Conservation (phyloP, 129 eudicot species). For the Mikania micrantha region DNA sequence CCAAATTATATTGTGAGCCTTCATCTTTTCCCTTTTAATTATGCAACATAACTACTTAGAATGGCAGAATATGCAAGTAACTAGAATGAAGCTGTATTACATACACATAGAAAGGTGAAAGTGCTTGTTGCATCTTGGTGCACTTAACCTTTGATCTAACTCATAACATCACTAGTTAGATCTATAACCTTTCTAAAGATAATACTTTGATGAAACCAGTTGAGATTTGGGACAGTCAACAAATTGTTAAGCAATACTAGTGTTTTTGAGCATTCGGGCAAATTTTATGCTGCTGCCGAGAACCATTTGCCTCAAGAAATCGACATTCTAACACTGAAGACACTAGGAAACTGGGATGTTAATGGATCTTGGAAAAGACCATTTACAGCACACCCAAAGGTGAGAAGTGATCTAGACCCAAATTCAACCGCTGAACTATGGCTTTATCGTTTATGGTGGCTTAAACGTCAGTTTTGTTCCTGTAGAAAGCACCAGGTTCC, state of each 20-base stretch:
- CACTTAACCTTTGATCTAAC: neutral
- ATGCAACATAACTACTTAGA: neutral
- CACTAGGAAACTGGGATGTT: constrained; percentile 52
- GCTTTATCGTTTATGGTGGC: neutral
- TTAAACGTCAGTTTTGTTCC: neutral
- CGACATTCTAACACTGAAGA: constrained; percentile 42
- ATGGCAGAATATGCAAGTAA: neutral
- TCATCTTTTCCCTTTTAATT: neutral
- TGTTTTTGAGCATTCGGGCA: constrained; percentile 63
- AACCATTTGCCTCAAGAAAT: constrained; percentile 68
- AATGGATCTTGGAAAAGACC: constrained; percentile 60
- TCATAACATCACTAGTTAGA: neutral
- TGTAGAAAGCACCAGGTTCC: constrained; percentile 57
- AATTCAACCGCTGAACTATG: neutral
- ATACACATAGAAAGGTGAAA: neutral
- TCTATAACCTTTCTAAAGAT: neutral
- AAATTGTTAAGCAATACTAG: constrained; percentile 58
- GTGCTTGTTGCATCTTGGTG: neutral
- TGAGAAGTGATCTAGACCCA: constrained; percentile 1
- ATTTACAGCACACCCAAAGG: constrained; percentile 79
- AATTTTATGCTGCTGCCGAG: constrained; percentile 49
- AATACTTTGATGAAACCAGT: constrained; percentile 14
- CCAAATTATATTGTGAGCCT: neutral
- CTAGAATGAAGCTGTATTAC: neutral
- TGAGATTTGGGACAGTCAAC: constrained; percentile 53